Base-by-base conservation (phyloP, 1,139 yeast species). In the Hemisphaericaspora xylanilytica region DNA sequence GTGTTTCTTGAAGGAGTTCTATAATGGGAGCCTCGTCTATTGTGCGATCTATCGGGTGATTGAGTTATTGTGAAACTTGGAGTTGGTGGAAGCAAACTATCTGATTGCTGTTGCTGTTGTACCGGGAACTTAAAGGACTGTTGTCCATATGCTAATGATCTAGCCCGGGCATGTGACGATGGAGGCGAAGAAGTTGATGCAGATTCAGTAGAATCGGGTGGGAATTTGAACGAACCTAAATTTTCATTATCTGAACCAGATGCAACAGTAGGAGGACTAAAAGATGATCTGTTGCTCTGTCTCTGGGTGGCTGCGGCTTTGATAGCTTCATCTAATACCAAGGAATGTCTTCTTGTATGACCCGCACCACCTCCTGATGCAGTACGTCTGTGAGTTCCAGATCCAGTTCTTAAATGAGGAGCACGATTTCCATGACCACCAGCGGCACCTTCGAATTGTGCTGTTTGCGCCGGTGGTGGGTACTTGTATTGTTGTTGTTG, bases 321-420 rank as follows among this genome's bases (percentile, higher is more conserved):
- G 53, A 87, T 90, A n/a, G 98, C 98, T 61, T 92, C 98, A 42
- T 84, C 84, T 43, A 92, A 70, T 2, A 96, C 97, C 45, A 92
- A 67, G 0, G 97, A 89, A 57, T 92, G 98, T 61, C 98, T 79
- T 65, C 98, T 80, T 36, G 75, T 71, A 57, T 92, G 98, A 28
- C 97, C 96, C 51, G 14, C 37, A 12, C 36, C 37, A 3, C 22
- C 22, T 14, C 41, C 39, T 11, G 70, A 61, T 9, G 69, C 70
- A 3, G 74, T 64, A 44, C 74, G 56, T 45, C 71, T 58, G 49
- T 69, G 74, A 29, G 50, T 44, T 33, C 52, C 52, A 11, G 70
- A 63, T n/a, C 70, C 57, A 13, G 73, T 60, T 35, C 74, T 64
- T 11, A 79, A 68, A 49, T 69, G 75, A 4, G 64, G 51, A 9